Conservation (phyloP, 1,284 basidiomycete species). For the Heterobasidion occidentale region DNA sequence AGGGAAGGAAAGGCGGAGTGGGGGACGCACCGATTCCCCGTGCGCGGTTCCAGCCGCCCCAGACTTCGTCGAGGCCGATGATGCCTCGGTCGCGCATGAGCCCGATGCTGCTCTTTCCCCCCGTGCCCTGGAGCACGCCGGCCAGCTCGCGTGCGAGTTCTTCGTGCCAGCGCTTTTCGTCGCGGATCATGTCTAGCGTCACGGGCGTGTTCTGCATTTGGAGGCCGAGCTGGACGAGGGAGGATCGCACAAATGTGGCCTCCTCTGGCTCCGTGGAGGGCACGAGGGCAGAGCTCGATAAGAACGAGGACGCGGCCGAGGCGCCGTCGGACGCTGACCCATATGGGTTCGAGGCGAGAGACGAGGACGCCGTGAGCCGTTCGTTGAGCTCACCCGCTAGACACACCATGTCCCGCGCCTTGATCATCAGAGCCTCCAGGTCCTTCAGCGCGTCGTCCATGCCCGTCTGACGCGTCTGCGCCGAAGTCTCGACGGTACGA, state of each 20-base stretch:
- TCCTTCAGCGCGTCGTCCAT: conserved; percentile 83
- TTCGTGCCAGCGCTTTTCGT: conserved; percentile 76
- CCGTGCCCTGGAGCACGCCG: conserved; percentile 54
- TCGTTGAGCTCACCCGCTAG: conserved; percentile 86
- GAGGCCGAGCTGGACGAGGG: conserved; percentile 84
- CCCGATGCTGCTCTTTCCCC: conserved; percentile 29
- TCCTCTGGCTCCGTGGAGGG: conserved; percentile 58
- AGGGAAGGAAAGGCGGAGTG: not conserved
- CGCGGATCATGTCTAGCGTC: conserved; percentile 85
- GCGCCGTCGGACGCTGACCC: conserved; percentile 1
- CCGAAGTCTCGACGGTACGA: conserved; percentile 61
- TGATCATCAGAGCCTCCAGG: conserved; percentile 86
- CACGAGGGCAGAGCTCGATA: conserved; percentile 10
- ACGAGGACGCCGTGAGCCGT: conserved; percentile 60
- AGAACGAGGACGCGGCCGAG: conserved; percentile 13
- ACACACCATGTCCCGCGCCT: conserved; percentile 89
- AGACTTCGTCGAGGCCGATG: conserved; percentile 88
- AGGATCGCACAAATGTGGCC: conserved; percentile 81
- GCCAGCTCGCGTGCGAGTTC: conserved; percentile 83
- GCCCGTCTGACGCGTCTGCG: conserved; percentile 53
- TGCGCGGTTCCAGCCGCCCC: conserved; percentile 97
- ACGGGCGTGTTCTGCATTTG: conserved; percentile 72
- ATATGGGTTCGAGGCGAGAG: conserved; percentile 17
- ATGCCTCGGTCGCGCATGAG: conserved; percentile 71
- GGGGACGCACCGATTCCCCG: conserved; percentile 79